Evolutionary conservation across 2,329 filamentous ascomycete genomes (phyloP).

Genomic region (Trichoderma sp.): DNA sequence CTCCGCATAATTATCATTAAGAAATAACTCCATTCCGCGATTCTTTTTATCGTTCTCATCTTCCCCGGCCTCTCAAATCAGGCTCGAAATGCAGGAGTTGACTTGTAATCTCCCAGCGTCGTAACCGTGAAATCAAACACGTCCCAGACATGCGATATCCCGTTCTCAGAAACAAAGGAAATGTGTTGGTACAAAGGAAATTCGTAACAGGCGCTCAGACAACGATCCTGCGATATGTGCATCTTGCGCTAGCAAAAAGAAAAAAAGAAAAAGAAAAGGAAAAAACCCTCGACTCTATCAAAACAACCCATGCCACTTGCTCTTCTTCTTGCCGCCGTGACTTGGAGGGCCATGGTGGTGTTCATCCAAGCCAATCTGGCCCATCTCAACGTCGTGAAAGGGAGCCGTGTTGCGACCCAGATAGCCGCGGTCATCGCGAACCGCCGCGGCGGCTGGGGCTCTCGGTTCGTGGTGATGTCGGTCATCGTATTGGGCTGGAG

Average conservation of each 20-base stretch:
- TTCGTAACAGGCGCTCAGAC: background rate
- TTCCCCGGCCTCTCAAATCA: background rate
- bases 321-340: slow-evolving; percentile 11
- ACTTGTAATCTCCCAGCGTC: background rate
- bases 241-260: background rate
- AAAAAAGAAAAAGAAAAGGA: background rate
- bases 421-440: slow-evolving; percentile 31
- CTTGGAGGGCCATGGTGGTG: slow-evolving; percentile 2
- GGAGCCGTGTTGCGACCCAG: slow-evolving; percentile 36
- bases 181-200: background rate
- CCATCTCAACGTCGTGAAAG: slow-evolving; percentile 38
- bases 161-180: slow-evolving; percentile 1
- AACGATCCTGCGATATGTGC: slow-evolving; percentile 1
- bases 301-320: slow-evolving; percentile 1
- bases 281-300: background rate
- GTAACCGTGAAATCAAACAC: background rate
- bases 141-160: slow-evolving; percentile 14
- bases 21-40: background rate
- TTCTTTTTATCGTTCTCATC: too few relatives aligned
- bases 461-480: slow-evolving; percentile 2
- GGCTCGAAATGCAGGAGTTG: background rate
- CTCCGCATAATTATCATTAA: slow-evolving; percentile 7
- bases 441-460: slow-evolving; percentile 33
- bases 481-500: slow-evolving; percentile 28
- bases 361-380: slow-evolving; percentile 26